These are phyloP conservation scores for Neurospora discreta DNA, from an alignment of 495 filamentous ascomycete species.

Conservation along the genomic window DNA sequence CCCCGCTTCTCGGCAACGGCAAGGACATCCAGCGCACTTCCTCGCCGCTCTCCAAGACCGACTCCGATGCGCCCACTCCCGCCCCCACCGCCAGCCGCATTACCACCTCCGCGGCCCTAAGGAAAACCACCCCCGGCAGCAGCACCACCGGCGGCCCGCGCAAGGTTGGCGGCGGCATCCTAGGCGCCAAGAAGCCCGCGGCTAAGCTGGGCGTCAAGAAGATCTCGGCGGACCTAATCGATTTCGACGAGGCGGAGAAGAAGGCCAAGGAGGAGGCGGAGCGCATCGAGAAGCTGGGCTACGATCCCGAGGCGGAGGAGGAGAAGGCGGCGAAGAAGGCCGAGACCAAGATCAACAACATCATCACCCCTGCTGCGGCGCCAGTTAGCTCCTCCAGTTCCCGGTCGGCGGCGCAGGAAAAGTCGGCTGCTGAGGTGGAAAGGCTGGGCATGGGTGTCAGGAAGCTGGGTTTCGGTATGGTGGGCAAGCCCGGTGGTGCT, in stretches of 20 bases:
- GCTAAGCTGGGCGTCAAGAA: conserved; percentile 94
- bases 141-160: conserved; percentile 47
- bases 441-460: conserved; percentile 84
- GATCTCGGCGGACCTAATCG: conserved; percentile 59
- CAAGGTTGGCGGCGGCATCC: conserved; percentile 56
- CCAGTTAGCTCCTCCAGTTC: conserved; percentile 61
- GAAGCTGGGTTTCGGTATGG: conserved; percentile 83
- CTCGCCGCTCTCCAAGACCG: conserved; percentile 64
- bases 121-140: conserved; percentile 51
- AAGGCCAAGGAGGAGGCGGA: conserved; percentile 97
- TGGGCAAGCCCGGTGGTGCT: conserved; percentile 38
- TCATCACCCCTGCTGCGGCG: conserved; percentile 50
- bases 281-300: conserved; percentile 94
- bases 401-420: conserved; percentile 44
- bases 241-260: conserved; percentile 94
- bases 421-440: conserved; percentile 63
- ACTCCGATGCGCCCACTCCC: conserved; percentile 25
- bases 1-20: conserved; percentile 72
- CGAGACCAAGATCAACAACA: conserved; percentile 32
- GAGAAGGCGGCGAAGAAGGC: conserved; percentile 34
- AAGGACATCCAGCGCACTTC: conserved; percentile 62
- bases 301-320: conserved; percentile 83
- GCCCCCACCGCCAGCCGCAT: conserved; percentile 51
- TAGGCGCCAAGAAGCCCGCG: conserved; percentile 87
- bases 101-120: conserved; percentile 60